Evolutionary conservation across 345 rosid species (phyloP).

Genomic region (Brassica rapa): DNA sequence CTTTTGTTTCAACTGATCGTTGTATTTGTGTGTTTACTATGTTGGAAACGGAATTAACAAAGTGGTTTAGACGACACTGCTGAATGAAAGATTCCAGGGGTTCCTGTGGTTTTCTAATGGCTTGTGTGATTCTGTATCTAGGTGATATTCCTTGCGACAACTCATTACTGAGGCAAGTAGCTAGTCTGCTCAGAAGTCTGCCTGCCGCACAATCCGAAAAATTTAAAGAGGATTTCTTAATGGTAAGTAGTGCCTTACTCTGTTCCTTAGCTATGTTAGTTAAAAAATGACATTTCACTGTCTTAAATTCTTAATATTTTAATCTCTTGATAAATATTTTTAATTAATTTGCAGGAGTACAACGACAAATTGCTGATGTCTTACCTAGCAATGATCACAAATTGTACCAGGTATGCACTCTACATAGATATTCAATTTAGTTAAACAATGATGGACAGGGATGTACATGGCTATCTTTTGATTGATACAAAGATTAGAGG

Average conservation of each 20-base stretch:
- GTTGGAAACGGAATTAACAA: not conserved
- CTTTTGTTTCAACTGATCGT: not conserved
- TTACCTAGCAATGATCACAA: conserved; percentile 92
- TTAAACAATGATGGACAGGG: not conserved
- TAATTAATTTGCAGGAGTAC: conserved; percentile 63
- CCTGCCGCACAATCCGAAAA: conserved; percentile 93
- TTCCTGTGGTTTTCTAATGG: not conserved
- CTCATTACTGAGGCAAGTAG: conserved; percentile 88
- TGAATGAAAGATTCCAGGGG: not conserved
- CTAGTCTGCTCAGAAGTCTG: conserved; percentile 89
- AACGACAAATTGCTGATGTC: conserved; percentile 83
- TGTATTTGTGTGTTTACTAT: not conserved
- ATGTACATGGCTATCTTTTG: not conserved
- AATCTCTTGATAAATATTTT: not conserved
- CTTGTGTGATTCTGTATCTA: conserved; percentile 40
- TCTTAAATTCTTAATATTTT: not conserved
- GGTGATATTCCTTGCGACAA: conserved; percentile 93
- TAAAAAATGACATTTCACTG: not conserved
- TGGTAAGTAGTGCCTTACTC: conserved; percentile 55
- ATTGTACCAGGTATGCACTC: conserved; percentile 71
- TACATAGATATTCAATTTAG: not conserved
- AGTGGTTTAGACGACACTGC: conserved; percentile 6
- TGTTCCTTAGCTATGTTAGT: not conserved
- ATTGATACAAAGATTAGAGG: not conserved
- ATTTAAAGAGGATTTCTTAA: conserved; percentile 90